Evolutionary conservation across 106 monocot genomes (phyloP), one percentile per base, ranked within the genome.

Genomic region (Ottelia alismoides): DNA sequence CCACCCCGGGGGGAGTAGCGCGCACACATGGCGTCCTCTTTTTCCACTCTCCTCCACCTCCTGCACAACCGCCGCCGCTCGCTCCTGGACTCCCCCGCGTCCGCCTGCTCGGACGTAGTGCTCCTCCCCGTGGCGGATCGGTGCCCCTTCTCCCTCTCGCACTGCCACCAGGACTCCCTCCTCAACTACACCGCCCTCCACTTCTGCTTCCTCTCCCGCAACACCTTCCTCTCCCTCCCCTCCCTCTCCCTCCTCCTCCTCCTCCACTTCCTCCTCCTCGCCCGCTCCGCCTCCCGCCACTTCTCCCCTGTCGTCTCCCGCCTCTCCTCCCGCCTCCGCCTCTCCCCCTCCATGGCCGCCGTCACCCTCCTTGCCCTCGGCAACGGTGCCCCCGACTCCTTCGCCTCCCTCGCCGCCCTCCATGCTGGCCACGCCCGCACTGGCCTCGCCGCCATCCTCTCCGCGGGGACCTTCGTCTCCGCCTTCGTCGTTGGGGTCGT

Each of bases 401-500:
- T 90, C 63, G 60, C 89, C 58, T 84, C 89, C 28, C 51, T 61
- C 40, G 80, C 89, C 49, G 77, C 84, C 54, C 71, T 84, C 57
- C 79, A 71, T 44, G 48, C 53, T 2, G 84, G 77, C 48, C 74
- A 65, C 18, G 53, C 76, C n/a, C 71, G 80, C 55, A 71, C 84
- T 49, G 84, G 77, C 52, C 67, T 90, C 50, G 89, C 71, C 2
- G 89, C 89, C 50, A 72, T 84, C 45, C 77, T 90, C 58, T 90
- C 89, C 12, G 89, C 89, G 9, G 90, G 90, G 22, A 81, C n/a
- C n/a, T n/a, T n/a, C n/a, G n/a, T n/a, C n/a, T n/a, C n/a, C n/a
- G n/a, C n/a, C n/a, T n/a, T n/a, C 90, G 90, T 91, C 43, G 77
- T 91, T 30, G 90, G 90, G 18, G 65, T 71, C 50, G 90, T 91